Conservation (phyloP, 1,284 basidiomycete genomes). For the Rhodotorula sp. region DNA sequence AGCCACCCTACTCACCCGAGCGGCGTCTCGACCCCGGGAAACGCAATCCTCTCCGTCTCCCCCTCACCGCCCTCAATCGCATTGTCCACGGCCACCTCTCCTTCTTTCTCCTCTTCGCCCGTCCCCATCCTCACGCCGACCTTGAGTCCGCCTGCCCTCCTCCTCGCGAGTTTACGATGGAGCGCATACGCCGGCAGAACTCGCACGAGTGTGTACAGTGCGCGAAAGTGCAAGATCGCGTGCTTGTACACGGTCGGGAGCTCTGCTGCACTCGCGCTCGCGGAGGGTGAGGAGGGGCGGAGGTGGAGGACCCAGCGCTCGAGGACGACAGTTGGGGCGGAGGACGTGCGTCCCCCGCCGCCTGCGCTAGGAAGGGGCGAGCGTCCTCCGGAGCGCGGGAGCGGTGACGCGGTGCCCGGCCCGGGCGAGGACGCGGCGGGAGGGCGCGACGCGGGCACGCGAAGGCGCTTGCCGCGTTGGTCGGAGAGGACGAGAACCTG, state of each 20-base stretch:
- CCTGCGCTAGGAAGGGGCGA: not conserved
- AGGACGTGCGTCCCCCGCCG: not conserved
- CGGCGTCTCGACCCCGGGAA: constrained; percentile 43
- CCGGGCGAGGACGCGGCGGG: not conserved
- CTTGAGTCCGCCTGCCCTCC: constrained; percentile 28
- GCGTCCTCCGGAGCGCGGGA: not conserved
- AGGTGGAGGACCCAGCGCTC: constrained; percentile 42
- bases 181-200: constrained; percentile 47
- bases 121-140: constrained; percentile 1
- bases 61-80: constrained; percentile 11
- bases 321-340: constrained; percentile 33
- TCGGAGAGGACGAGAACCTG: constrained; percentile 47
- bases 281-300: not conserved
- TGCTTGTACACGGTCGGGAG: constrained; percentile 51
- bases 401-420: not conserved
- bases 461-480: constrained; percentile 31
- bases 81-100: constrained; percentile 23
- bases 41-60: constrained; percentile 35
- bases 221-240: constrained; percentile 49
- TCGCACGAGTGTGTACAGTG: constrained; percentile 47
- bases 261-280: constrained; percentile 33
- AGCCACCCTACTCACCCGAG: constrained; percentile 32
- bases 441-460: constrained; percentile 26
- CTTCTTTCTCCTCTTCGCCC: not conserved
- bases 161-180: constrained; percentile 37